Base-by-base conservation (phyloP, 768 basidiomycete genomes). In the Suillus bovinus region DNA sequence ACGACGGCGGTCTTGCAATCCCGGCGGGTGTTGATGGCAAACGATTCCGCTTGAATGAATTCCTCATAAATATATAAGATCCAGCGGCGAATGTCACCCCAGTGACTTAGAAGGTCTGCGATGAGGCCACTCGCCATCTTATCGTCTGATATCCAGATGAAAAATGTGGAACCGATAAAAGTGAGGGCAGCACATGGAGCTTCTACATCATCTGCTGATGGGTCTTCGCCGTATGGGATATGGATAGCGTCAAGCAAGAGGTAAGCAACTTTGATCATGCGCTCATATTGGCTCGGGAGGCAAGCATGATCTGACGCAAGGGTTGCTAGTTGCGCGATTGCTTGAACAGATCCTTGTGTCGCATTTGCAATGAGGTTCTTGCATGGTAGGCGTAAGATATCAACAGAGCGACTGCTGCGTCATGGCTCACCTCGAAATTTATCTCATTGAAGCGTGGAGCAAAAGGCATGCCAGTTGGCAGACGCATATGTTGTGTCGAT, bases 61-160 rank as follows among this genome's bases (percentile, higher is more conserved):
- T 63, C 52, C 20, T 41, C 34, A 50, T 72, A 64, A 5, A 74
- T 14, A 60, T 66, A 72, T 49, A 73, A 62, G 6, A 71, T 27
- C 73, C 72, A 74, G 0, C 59, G 64, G 20, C 73, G 72, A 34
- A 74, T 67, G 34, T 71, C 67, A 13, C 64, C 46, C 70, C 72
- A 73, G 13, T 68, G 64, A 14, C 52, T 14, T 22, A 49, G 58
- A 20, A 73, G 65, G 3, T 50, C 55, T 27, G 64, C 63, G 38
- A 52, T 17, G n/a, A 73, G 71, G 14, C 58, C 42, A 24, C 59
- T 20, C 53, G 44, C 42, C 38, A 67, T 46, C 17, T 68, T 66
- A 14, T 44, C 53, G 58, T 66, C 52, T 41, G 50, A 65, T 33
- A 71, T 55, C 72, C 73, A 73, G 39, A 66, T 29, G 17, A 71